Evolutionary conservation across 441 rosid genomes (phyloP), one percentile per base, ranked within the genome.

Genomic region (Pelargonium citronellum): DNA sequence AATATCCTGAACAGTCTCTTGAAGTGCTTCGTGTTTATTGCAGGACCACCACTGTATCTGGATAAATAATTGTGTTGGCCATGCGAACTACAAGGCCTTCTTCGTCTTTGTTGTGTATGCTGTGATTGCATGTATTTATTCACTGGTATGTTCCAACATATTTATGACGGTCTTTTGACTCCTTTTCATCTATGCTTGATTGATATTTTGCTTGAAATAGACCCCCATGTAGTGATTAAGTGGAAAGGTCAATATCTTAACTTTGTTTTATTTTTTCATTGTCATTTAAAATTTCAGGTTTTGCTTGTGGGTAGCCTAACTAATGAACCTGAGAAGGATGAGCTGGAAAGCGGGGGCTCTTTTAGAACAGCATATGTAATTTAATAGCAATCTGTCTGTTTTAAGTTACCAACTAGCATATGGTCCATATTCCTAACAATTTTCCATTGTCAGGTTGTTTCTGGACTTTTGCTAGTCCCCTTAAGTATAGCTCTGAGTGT

Each of bases 31-130:
- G 73, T 74, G 70, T 88, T 84, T 78, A 75, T 82, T 86, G 67
- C 66, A 93, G 98, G 98, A 92, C 71, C 97, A 92, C 67, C 98
- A 91, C 75, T 93, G 98, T 85, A 87, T 91, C 34, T 93, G 98
- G 98, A 93, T 93, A 83, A 91, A 83, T 79, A 93, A 93, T 71
- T 93, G 98, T 46, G 96, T 93, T 0, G 98, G 98, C 76, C 94
- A 91, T 71, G 84, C 92, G 71, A 92, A 92, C 85, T 92, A 92
- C 76, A 92, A 92, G 81, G 87, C 76, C 79, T 92, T 92, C 87
- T 89, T 92, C 68, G 72, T 85, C 68, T 91, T 92, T 67, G 86
- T 92, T 74, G 79, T 88, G 51, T 84, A 84, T 78, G 97, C 96
- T 0, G 85, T 82, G 74, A 80, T 79, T 66, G 82, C 96, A 5